These are phyloP conservation scores for Globisporangium mamillatum DNA, from an alignment of 352 stramenopile genomes.

Conservation along the genomic window DNA sequence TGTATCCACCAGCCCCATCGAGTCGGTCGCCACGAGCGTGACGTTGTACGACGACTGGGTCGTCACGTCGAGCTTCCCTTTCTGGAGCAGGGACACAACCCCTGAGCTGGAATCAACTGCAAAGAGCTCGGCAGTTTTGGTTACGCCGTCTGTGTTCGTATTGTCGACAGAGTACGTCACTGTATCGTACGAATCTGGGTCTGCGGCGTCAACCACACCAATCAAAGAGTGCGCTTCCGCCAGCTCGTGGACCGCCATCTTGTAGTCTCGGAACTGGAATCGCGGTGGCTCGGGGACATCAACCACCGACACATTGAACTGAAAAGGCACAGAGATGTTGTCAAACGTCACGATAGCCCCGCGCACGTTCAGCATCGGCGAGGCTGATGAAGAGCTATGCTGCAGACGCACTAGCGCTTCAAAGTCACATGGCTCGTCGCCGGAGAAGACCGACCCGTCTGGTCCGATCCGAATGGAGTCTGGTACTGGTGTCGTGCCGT, in stretches of 20 bases:
- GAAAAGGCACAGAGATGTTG: slow-evolving; percentile 3
- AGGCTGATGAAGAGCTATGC: neutral
- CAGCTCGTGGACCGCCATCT: slow-evolving; percentile 44
- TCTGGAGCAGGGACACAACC: slow-evolving; percentile 2
- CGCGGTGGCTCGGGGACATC: slow-evolving; percentile 25
- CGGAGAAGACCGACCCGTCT: slow-evolving; percentile 10
- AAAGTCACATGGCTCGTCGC: slow-evolving; percentile 8
- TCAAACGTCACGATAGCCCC: slow-evolving; percentile 6
- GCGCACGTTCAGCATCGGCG: neutral
- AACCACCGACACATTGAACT: slow-evolving; percentile 1
- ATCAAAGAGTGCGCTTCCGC: slow-evolving; percentile 27
- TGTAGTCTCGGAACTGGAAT: slow-evolving; percentile 24
- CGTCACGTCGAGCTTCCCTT: slow-evolving; percentile 9
- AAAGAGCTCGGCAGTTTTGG: neutral
- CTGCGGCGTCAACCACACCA: slow-evolving; percentile 35
- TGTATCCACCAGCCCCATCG: slow-evolving; percentile 20
- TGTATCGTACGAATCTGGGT: slow-evolving; percentile 37
- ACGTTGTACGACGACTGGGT: neutral
- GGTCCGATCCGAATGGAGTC: slow-evolving; percentile 12
- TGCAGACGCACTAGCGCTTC: slow-evolving; percentile 10
- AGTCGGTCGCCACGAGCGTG: slow-evolving; percentile 1
- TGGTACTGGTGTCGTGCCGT: slow-evolving; percentile 24
- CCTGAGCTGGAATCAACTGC: slow-evolving; percentile 5
- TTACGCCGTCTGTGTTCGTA: too few relatives aligned
- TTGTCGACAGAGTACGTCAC: slow-evolving; percentile 24